Conservation (phyloP, 2,329 filamentous ascomycete species). For the Lecanoromycetidae sp. region DNA sequence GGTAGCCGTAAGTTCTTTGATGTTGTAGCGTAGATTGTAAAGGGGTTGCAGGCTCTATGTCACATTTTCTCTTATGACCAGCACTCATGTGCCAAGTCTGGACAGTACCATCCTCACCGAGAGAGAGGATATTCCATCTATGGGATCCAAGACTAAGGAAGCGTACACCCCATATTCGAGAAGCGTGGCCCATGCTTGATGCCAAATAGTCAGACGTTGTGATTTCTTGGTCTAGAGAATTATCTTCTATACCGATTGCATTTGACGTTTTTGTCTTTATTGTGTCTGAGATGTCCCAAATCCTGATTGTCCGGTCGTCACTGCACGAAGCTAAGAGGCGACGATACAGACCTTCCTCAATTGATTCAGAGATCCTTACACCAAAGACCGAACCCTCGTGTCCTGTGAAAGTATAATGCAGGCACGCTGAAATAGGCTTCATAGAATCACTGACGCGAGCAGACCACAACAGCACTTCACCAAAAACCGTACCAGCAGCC, state of each 20-base stretch:
- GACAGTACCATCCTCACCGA: conserved; percentile 71
- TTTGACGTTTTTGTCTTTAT: neutral
- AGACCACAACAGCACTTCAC: conserved; percentile 85
- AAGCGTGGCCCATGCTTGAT: conserved; percentile 69
- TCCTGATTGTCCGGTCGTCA: conserved; percentile 76
- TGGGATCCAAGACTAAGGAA: conserved; percentile 40
- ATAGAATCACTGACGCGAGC: conserved; percentile 31
- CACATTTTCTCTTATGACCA: too few species aligned
- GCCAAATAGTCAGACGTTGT: too few species aligned
- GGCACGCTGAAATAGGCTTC: conserved; percentile 24
- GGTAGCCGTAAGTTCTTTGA: conserved; percentile 44
- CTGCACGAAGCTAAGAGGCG: conserved; percentile 82
- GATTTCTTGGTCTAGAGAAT: too few species aligned
- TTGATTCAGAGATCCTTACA: conserved; percentile 57
- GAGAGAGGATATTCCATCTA: conserved; percentile 52
- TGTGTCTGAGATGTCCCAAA: conserved; percentile 68
- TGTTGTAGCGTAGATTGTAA: neutral
- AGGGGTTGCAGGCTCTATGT: conserved; percentile 6
- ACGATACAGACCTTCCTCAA: conserved; percentile 29
- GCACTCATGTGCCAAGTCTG: conserved; percentile 53
- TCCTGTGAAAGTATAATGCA: conserved; percentile 47
- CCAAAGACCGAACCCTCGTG: conserved; percentile 94
- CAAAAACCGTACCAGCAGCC: conserved; percentile 84
- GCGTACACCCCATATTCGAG: conserved; percentile 77
- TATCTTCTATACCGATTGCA: too few species aligned